Evolutionary conservation across 176 grass and related monocot species (phyloP), one percentile per base, ranked within the genome.

Genomic region (Saccharum officinarum): DNA sequence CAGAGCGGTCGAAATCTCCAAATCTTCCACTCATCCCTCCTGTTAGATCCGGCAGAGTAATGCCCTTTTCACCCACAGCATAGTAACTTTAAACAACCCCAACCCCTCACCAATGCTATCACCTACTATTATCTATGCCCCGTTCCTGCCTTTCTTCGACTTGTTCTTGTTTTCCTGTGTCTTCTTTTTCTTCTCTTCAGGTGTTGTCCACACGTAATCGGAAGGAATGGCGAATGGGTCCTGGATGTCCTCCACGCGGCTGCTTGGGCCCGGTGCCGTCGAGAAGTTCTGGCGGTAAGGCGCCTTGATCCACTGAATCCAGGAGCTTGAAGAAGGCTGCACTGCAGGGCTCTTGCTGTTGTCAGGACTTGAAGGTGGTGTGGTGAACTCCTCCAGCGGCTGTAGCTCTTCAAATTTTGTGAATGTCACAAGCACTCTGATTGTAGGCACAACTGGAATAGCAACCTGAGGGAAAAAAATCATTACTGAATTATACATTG

Each of bases 401-500:
- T 90, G 93, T 69, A 98, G 72, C 62, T 98, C 95, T 84, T 95
- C 95, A 74, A 95, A 98, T 80, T 98, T 98, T 57, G 95, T 98
- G 87, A 98, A 98, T 85, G 95, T 98, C 69, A 95, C 95, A 68
- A 98, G 85, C 34, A 98, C 95, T 67, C 93, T 84, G 80, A 98
- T 98, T n/a, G 93, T 95, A 40, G 95, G 93, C 67, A 98, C 91
- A 73, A 98, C 89, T 83, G 95, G 93, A 87, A 98, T 98, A 25
- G 95, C 95, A 77, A 98, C 91, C 95, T 93, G 67, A 54, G 31
- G 25, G 4, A 83, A 78, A 85, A 85, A 15, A 78, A 69, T 18
- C 55, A 45, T 83, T 86, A 86, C 10, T 83, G 26, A 77, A 45
- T 55, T 57, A 15, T 15, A 17, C 8, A 61, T 61, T 76, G 50